A percentile compares a stretch with the other conserved stretches of the same genome.
phyloP scores from a whole-genome alignment of 257 asterid genomes.

The Parsonsia alboflavescens region DNA sequence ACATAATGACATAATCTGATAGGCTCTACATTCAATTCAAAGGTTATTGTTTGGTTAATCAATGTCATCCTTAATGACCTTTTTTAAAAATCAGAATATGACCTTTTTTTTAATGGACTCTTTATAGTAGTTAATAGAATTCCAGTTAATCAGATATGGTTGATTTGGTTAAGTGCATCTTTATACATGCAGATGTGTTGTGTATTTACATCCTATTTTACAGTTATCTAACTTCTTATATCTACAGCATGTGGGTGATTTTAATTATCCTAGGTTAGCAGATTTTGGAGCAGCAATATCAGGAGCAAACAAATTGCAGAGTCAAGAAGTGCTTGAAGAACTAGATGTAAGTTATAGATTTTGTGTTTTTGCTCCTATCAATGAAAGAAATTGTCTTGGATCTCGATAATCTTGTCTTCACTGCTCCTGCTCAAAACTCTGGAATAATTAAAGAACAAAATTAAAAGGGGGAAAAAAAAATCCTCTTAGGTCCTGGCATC shows the following conservation, averaged over 20 bases:
- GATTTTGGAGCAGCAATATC: constrained; percentile 99
- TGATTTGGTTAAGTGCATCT: constrained; percentile 1
- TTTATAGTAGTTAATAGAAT: background rate
- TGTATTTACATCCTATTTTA: constrained; percentile 4
- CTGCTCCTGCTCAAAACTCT: background rate
- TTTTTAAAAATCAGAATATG: too few species aligned
- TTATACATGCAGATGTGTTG: constrained; percentile 2
- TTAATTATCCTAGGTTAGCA: constrained; percentile 91
- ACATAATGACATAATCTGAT: background rate
- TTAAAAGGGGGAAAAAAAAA: too few species aligned
- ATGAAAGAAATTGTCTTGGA: background rate
- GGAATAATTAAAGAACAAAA: background rate
- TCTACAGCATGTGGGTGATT: constrained; percentile 92
- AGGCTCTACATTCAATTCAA: background rate
- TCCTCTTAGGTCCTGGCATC: background rate
- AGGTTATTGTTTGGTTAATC: background rate
- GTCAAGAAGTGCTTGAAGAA: constrained; percentile 98
- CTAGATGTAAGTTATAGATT: constrained; percentile 65
- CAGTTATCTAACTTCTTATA: constrained; percentile 26
- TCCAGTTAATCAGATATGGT: background rate
- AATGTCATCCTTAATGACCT: background rate
- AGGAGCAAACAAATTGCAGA: constrained; percentile 78
- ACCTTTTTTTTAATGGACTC: background rate
- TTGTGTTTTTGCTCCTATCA: background rate
- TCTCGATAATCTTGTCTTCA: background rate